Evolutionary conservation across 805 yeast genomes (phyloP), one percentile per base, ranked within the genome.

Genomic region (Wickerhamiella musiphila): DNA sequence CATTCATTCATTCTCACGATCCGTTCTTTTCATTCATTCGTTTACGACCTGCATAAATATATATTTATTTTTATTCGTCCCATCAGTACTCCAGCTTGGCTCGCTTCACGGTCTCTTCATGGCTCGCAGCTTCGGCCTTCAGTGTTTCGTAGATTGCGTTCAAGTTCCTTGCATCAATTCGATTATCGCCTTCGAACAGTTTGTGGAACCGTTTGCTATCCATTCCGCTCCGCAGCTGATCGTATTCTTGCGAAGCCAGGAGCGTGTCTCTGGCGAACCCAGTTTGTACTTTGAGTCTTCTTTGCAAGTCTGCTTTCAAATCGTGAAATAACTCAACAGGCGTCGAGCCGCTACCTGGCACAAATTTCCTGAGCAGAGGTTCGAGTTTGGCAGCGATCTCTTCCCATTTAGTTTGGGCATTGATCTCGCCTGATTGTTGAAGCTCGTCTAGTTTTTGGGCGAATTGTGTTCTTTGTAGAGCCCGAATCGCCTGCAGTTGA

Each of bases 241-340:
- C n/a, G n/a, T n/a, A n/a, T n/a, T n/a, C n/a, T n/a, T n/a, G n/a
- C n/a, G n/a, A n/a, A n/a, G 23, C 18, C 23, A 23, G 14, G 11
- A 24, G 15, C 3, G 18, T 14, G 18, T 19, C 22, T 18, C 18
- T 25, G 10, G 11, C 33, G 5, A 23, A n/a, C 12, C 33, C 33
- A 4, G 23, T 18, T 14, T 31, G 33, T 7, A 31, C 19, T n/a
- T 13, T 24, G 20, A 23, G n/a, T 6, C 14, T 8, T 5, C 29
- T 21, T 18, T 21, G 23, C 5, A 18, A 15, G 18, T 28, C 23
- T 14, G 19, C 12, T 9, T 29, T 26, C 5, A 18, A 16, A 8
- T 26, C 31, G 23, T 23, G 17, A n/a, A 36, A 36, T 8, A 36
- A 27, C 8, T 36, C 36, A 2, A 29, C 12, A 3, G 39, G 34